Base-by-base conservation (phyloP, 1,139 yeast species). In the Meyerozyma carpophila region DNA sequence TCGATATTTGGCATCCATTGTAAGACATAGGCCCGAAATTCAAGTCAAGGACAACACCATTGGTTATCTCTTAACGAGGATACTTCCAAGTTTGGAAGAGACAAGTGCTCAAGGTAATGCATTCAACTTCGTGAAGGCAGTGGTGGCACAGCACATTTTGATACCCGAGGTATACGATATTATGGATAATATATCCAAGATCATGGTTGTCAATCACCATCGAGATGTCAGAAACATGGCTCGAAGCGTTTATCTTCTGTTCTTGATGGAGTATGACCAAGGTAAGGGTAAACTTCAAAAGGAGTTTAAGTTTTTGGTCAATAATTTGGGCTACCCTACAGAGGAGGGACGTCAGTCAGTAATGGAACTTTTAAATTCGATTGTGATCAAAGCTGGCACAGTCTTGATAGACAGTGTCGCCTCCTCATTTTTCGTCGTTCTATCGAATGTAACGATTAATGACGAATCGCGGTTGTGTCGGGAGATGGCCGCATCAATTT, bases 241-340 rank as follows among this genome's bases (percentile, higher is more conserved):
- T 8, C 78, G 98, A 62, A 78, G 88, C 50, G 82, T 87, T 1
- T 94, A 82, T 61, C 86, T 82, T 62, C 93, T 84, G 57, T 94
- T 93, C 56, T 67, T 93, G 56, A 86, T 91, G 84, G 96, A 90
- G 56, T 93, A 88, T 57, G 98, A 95, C 55, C 98, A 93, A 66
- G 91, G 98, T 28, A 78, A 83, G 56, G 91, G 94, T 5, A 79
- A 90, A 51, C 65, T 93, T 43, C 94, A 87, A 52, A 87, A 84
- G 55, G 95, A 88, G 54, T 82, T 91, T 63, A 82, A 84, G 50
- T 83, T 84, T 57, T 72, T 93, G 63, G 85, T 91, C n/a, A 81
- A 80, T 50, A 93, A 94, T 59, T 69, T 94, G 56, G 76, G 82
- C 25, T 94, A 94, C 59, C 93, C 95, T 11, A 83, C 96, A 5